Evolutionary conservation across 108 stramenopile species (phyloP).

Genomic region (Conticribra guillardii): DNA sequence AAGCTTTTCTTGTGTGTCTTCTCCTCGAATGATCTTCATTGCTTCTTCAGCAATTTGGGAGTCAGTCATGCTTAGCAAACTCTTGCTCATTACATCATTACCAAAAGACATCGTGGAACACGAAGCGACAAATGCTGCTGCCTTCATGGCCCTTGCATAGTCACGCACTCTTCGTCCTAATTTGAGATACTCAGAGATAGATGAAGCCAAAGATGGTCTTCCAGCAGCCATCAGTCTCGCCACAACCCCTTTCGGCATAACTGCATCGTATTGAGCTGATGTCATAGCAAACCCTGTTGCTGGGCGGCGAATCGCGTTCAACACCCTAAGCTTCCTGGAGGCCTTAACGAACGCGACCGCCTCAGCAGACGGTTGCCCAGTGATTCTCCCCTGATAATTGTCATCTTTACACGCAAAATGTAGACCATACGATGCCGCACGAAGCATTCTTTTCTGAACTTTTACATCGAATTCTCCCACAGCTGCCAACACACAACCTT

Average conservation of each 20-base stretch:
- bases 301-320: conserved; percentile 84
- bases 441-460: conserved; percentile 87
- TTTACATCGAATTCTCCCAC: conserved; percentile 85
- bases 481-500: conserved; percentile 87
- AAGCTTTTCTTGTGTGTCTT: conserved; percentile 22
- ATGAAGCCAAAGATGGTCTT: conserved; percentile 73
- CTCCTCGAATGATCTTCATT: conserved; percentile 69
- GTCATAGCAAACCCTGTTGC: conserved; percentile 86
- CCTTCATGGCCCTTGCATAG: conserved; percentile 77
- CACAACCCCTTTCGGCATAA: conserved; percentile 80
- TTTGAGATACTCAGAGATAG: conserved; percentile 68
- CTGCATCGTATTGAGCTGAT: conserved; percentile 82
- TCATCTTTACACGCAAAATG: conserved; percentile 83
- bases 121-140: conserved; percentile 67
- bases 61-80: conserved; percentile 44
- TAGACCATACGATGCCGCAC: conserved; percentile 94
- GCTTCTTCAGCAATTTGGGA: conserved; percentile 73
- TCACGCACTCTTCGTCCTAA: conserved; percentile 71
- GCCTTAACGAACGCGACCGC: conserved; percentile 74
- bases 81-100: background rate
- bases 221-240: conserved; percentile 72
- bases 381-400: conserved; percentile 39
- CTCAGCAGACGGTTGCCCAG: conserved; percentile 59
- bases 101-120: conserved; percentile 10
- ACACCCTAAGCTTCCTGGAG: conserved; percentile 78